These are phyloP conservation scores for Dactylis glomerata DNA, from an alignment of 176 grass and related monocot species.

Conservation along the genomic window DNA sequence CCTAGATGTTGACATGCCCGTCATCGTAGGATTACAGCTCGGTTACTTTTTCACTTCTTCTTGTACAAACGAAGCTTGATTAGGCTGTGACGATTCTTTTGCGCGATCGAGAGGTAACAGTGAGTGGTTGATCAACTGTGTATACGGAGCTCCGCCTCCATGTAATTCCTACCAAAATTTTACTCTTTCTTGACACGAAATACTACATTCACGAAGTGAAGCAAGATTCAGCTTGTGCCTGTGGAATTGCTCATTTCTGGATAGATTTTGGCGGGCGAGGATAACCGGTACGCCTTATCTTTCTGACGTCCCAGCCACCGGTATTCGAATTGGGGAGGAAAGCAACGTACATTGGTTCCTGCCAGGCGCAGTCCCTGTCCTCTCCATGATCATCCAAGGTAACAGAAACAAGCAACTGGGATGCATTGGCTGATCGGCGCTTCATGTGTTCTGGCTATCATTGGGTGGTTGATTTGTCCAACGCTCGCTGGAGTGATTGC, in stretches of 20 bases:
- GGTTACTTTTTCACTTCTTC: background rate
- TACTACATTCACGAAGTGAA: background rate
- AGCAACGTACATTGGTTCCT: slow-evolving; percentile 30
- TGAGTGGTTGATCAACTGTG: slow-evolving; percentile 44
- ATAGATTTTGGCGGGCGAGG: background rate
- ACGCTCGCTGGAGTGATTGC: background rate
- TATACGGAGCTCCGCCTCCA: slow-evolving; percentile 8
- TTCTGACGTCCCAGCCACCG: slow-evolving; percentile 25
- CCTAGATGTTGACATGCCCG: background rate
- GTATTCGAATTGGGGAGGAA: slow-evolving; percentile 15
- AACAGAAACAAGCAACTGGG: slow-evolving; percentile 11
- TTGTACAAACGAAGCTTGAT: slow-evolving; percentile 28
- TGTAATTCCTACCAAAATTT: background rate
- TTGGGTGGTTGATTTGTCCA: slow-evolving; percentile 16
- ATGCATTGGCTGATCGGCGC: slow-evolving; percentile 4
- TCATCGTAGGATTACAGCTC: slow-evolving; percentile 9
- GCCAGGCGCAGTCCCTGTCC: background rate
- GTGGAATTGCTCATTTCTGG: background rate
- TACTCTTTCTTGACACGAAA: background rate
- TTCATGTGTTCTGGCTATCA: slow-evolving; percentile 8
- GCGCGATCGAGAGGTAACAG: slow-evolving; percentile 8
- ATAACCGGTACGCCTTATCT: background rate
- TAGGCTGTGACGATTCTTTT: slow-evolving; percentile 45
- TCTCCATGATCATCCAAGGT: slow-evolving; percentile 29
- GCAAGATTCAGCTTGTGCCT: background rate